These are phyloP conservation scores for Exserohilum turcica DNA, from an alignment of 2,329 filamentous ascomycete species.

Conservation along the genomic window DNA sequence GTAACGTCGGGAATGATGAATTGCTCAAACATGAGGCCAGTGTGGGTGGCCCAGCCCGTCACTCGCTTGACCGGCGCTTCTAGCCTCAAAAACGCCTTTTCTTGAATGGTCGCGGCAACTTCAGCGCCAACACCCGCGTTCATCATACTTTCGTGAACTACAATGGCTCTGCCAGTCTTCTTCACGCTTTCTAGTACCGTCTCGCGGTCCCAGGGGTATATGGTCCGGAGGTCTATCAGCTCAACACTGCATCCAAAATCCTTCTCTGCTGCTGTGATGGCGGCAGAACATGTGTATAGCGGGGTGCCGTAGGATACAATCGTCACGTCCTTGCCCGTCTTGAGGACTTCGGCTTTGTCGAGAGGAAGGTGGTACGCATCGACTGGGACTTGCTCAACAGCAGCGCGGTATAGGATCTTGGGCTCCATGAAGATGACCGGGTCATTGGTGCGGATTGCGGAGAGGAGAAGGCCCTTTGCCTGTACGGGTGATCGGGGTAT, in stretches of 20 bases:
- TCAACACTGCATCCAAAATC: conserved; percentile 77
- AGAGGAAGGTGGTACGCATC: conserved; percentile 82
- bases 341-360: conserved; percentile 82
- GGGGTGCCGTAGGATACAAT: conserved; percentile 89
- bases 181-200: conserved; percentile 80
- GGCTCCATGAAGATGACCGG: conserved; percentile 94
- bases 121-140: conserved; percentile 90
- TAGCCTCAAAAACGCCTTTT: conserved; percentile 80
- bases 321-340: conserved; percentile 78
- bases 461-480: conserved; percentile 83
- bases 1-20: conserved; percentile 80
- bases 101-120: conserved; percentile 85
- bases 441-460: conserved; percentile 77
- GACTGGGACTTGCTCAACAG: conserved; percentile 87
- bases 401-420: conserved; percentile 88
- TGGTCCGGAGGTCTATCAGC: conserved; percentile 83
- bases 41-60: conserved; percentile 88
- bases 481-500: conserved; percentile 85
- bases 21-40: conserved; percentile 75
- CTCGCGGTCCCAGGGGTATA: conserved; percentile 90
- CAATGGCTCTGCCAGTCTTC: conserved; percentile 83
- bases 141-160: conserved; percentile 91
- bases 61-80: conserved; percentile 86
- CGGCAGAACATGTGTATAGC: conserved; percentile 79
- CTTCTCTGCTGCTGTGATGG: conserved; percentile 76